Percentiles rank a stretch among this genome's conserved stretches.
phyloP scores from a whole-genome alignment of 2,329 filamentous ascomycete genomes.

The Epichloe scottii region DNA sequence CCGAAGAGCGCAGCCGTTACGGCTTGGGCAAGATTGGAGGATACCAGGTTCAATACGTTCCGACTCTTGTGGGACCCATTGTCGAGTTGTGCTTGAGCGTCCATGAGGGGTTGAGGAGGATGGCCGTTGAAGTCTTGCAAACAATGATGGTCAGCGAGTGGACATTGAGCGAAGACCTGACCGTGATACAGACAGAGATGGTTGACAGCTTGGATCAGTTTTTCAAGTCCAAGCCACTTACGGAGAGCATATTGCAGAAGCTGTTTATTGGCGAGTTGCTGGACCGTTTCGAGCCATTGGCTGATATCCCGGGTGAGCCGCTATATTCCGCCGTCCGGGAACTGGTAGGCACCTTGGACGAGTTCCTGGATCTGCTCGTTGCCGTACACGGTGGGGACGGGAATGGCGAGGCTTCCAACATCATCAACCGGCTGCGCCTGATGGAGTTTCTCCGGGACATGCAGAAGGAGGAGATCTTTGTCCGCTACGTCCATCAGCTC shows the following conservation, averaged over 20 bases:
- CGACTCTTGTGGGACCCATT: slow-evolving; percentile 78
- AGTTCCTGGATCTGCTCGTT: slow-evolving; percentile 80
- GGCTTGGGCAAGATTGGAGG: slow-evolving; percentile 78
- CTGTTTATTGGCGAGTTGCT: slow-evolving; percentile 81
- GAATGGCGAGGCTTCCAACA: slow-evolving; percentile 62
- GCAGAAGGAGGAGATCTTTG: slow-evolving; percentile 94
- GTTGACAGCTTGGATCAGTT: slow-evolving; percentile 85
- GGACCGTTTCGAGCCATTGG: slow-evolving; percentile 62
- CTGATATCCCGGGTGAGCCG: slow-evolving; percentile 53
- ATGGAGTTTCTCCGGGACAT: slow-evolving; percentile 97
- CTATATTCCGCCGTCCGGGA: slow-evolving; percentile 66
- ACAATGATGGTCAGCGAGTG: slow-evolving; percentile 99
- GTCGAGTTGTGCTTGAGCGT: slow-evolving; percentile 91
- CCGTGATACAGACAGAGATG: slow-evolving; percentile 87
- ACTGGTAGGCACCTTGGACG: slow-evolving; percentile 74
- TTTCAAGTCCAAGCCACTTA: slow-evolving; percentile 80
- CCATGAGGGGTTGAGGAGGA: slow-evolving; percentile 77
- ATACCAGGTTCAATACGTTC: slow-evolving; percentile 97
- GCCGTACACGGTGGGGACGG: slow-evolving; percentile 72
- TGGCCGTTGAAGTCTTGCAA: slow-evolving; percentile 86
- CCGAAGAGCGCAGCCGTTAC: slow-evolving; percentile 67
- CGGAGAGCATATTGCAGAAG: slow-evolving; percentile 83
- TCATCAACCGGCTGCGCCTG: slow-evolving; percentile 76
- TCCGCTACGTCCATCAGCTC: slow-evolving; percentile 88
- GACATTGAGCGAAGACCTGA: slow-evolving; percentile 86